A percentile compares a stretch with the other conserved stretches of the same genome.
phyloP scores from a whole-genome alignment of 31 red algal genomes.

The Endocladia muricata region DNA sequence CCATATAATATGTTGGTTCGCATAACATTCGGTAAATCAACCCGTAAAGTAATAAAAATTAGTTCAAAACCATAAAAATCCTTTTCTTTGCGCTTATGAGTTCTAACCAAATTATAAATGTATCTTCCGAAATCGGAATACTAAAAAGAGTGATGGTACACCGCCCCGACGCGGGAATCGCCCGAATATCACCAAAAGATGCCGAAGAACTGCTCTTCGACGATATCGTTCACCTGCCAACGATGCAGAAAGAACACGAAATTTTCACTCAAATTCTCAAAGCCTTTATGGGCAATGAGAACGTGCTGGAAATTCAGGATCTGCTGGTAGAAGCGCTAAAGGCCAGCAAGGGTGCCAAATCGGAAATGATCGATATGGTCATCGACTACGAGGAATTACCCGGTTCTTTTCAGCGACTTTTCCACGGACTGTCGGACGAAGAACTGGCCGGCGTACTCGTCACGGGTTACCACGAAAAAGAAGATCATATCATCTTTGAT shows the following conservation, averaged over 20 bases:
- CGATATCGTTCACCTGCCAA: conserved; percentile 1
- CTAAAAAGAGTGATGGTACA: neutral
- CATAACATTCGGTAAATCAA: too few species aligned
- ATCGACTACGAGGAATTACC: neutral
- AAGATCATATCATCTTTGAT: neutral
- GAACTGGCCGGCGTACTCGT: neutral
- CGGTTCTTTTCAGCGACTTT: neutral
- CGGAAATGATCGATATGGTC: neutral
- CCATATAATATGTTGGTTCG: too few species aligned
- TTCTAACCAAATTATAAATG: neutral
- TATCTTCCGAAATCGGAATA: neutral
- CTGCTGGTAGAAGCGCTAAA: neutral
- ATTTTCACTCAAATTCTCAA: neutral
- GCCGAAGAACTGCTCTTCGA: conserved; percentile 1
- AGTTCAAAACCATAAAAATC: too few species aligned
- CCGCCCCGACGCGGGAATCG: neutral
- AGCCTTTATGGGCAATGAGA: neutral
- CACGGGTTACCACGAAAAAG: neutral
- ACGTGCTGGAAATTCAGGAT: neutral
- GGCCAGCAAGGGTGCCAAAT: neutral
- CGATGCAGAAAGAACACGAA: neutral
- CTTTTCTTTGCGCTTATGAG: too few species aligned
- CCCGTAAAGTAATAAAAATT: too few species aligned
- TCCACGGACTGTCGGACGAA: neutral
- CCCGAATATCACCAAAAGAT: neutral